Evolutionary conservation across 2,329 filamentous ascomycete genomes (phyloP).

Genomic region (Ophiostoma montium): DNA sequence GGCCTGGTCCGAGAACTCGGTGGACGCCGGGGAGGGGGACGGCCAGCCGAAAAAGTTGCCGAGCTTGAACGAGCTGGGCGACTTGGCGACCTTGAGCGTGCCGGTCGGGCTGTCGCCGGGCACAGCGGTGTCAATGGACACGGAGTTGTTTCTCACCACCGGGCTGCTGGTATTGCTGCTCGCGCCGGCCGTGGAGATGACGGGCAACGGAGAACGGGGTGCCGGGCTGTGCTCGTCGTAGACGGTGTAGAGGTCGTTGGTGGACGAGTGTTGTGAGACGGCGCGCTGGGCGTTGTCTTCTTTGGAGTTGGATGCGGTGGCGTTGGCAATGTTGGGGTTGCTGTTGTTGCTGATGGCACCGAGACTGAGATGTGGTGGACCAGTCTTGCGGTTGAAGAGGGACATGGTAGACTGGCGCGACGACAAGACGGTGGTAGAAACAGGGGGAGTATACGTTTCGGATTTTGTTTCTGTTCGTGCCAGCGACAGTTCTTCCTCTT

Average conservation of each 20-base stretch:
- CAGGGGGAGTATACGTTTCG: not conserved
- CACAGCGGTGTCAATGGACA: not conserved
- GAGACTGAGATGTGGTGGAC: slow-evolving; percentile 39
- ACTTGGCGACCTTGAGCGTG: slow-evolving; percentile 30
- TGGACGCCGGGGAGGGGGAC: slow-evolving; percentile 29
- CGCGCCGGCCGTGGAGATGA: not conserved
- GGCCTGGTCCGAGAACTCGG: slow-evolving; percentile 35
- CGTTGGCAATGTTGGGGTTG: slow-evolving; percentile 3
- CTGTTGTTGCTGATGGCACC: slow-evolving; percentile 15
- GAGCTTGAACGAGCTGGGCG: slow-evolving; percentile 35
- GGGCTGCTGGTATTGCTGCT: not conserved
- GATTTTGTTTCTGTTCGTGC: slow-evolving; percentile 15
- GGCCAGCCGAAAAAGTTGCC: slow-evolving; percentile 42
- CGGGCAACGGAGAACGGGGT: not conserved
- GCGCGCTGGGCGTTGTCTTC: slow-evolving; percentile 16
- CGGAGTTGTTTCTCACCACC: not conserved
- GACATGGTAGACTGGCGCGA: slow-evolving; percentile 25
- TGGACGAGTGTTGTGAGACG: slow-evolving; percentile 2
- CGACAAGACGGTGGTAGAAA: not conserved
- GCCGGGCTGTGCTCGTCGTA: slow-evolving; percentile 6
- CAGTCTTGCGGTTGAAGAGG: slow-evolving; percentile 34
- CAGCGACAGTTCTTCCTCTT: not conserved
- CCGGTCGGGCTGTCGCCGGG: slow-evolving; percentile 3
- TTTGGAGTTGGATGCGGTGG: slow-evolving; percentile 16
- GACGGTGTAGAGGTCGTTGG: not conserved